Evolutionary conservation across 768 basidiomycete genomes (phyloP).

Genomic region (Boletus insuetus): DNA sequence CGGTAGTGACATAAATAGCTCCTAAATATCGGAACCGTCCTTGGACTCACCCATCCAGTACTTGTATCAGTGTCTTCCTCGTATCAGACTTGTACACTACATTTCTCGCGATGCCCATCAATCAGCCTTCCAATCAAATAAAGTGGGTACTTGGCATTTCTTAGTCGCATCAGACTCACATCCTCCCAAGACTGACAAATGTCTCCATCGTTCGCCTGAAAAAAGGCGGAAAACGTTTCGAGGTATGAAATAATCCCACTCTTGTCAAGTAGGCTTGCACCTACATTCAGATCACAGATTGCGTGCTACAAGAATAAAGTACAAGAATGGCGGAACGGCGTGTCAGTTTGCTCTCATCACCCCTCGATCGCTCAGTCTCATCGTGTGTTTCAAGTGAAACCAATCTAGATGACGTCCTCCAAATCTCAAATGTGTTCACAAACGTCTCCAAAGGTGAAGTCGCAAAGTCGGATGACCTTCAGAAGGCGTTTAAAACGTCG

Average conservation of each 20-base stretch:
- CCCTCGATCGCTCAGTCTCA: background rate
- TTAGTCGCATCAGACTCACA: background rate
- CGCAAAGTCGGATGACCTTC: constrained; percentile 83
- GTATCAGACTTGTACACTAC: too few species aligned
- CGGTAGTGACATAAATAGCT: constrained; percentile 8
- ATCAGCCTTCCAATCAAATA: constrained; percentile 89
- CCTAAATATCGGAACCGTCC: constrained; percentile 15
- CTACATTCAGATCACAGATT: constrained; percentile 48
- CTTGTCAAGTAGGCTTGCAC: background rate
- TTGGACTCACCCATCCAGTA: too few species aligned
- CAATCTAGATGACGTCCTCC: constrained; percentile 91
- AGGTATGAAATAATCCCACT: constrained; percentile 46
- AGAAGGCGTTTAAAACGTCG: constrained; percentile 86
- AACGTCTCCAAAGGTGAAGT: constrained; percentile 97
- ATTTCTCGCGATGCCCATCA: constrained; percentile 41
- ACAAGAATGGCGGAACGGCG: constrained; percentile 91
- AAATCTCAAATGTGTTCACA: constrained; percentile 92
- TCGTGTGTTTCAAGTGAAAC: constrained; percentile 60
- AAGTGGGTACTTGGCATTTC: constrained; percentile 47
- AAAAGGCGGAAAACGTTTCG: constrained; percentile 97
- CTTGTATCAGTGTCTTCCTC: too few species aligned
- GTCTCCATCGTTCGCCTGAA: constrained; percentile 94
- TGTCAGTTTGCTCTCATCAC: constrained; percentile 48
- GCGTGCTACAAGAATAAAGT: constrained; percentile 99
- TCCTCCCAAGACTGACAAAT: constrained; percentile 75